These are phyloP conservation scores for Setaria italica DNA, from an alignment of 202 grass and related monocot genomes.

Conservation along the genomic window DNA sequence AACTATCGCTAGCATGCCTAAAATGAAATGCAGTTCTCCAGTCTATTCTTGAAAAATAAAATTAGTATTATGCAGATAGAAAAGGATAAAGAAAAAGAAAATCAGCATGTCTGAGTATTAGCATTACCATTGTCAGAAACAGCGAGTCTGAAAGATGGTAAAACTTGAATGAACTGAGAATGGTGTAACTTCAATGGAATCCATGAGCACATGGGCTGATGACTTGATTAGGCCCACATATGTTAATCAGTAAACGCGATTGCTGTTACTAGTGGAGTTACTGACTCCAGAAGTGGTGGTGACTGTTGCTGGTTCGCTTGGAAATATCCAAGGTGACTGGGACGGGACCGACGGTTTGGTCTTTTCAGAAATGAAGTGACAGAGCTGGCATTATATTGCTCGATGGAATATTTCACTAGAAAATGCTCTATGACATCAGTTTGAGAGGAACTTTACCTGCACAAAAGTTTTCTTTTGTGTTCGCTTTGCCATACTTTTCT, in stretches of 20 bases:
- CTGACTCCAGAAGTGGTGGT: background rate
- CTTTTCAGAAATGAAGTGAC: background rate
- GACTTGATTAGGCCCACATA: background rate
- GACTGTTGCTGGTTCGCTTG: background rate
- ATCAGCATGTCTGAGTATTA: too few relatives aligned
- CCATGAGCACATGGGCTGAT: background rate
- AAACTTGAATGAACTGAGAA: too few relatives aligned
- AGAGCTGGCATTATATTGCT: background rate
- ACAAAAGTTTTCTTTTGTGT: background rate
- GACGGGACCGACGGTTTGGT: too few relatives aligned
- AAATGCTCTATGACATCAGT: slow-evolving; percentile 12
- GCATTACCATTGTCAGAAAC: too few relatives aligned
- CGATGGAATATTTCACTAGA: background rate
- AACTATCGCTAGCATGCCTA: too few relatives aligned
- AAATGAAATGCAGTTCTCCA: too few relatives aligned
- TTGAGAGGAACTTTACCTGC: background rate
- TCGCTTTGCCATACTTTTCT: background rate
- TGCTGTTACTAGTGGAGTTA: background rate
- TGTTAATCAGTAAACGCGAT: background rate
- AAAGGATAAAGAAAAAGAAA: too few relatives aligned
- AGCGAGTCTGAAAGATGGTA: too few relatives aligned
- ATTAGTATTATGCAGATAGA: too few relatives aligned
- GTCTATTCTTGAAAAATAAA: too few relatives aligned
- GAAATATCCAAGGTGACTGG: background rate
- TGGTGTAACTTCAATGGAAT: background rate